phyloP scores from a whole-genome alignment of 2,329 filamentous ascomycete genomes.

The Aspergillus pseudoglaucus region DNA sequence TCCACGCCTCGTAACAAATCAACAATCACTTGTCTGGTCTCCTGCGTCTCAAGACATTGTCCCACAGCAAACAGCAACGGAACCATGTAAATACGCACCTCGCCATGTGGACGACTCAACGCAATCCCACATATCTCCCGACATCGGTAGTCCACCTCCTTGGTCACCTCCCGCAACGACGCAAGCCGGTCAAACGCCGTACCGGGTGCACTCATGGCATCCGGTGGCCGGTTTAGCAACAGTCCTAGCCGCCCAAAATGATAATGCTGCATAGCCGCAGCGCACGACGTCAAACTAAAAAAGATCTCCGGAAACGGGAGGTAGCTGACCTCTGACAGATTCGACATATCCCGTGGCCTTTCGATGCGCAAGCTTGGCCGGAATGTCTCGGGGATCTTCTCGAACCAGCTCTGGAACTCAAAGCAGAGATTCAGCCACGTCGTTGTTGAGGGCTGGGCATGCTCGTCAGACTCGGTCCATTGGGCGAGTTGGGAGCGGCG shows the following conservation, averaged over 20 bases:
- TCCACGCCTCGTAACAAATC: slow-evolving; percentile 53
- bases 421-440: slow-evolving; percentile 48
- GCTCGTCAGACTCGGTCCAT: slow-evolving; percentile 26
- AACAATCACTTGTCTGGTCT: slow-evolving; percentile 50
- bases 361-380: slow-evolving; percentile 47
- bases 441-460: slow-evolving; percentile 43
- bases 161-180: slow-evolving; percentile 51
- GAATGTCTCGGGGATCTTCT: slow-evolving; percentile 53
- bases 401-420: slow-evolving; percentile 53
- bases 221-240: slow-evolving; percentile 53
- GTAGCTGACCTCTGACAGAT: slow-evolving; percentile 23
- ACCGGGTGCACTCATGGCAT: slow-evolving; percentile 47
- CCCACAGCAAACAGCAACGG: slow-evolving; percentile 56
- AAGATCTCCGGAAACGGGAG: slow-evolving; percentile 51
- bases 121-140: slow-evolving; percentile 55
- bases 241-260: slow-evolving; percentile 59
- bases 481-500: slow-evolving; percentile 43
- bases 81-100: slow-evolving; percentile 52
- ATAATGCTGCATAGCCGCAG: slow-evolving; percentile 58
- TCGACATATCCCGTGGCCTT: slow-evolving; percentile 26
- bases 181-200: slow-evolving; percentile 50
- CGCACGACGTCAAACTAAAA: slow-evolving; percentile 56
- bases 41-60: slow-evolving; percentile 48
- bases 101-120: slow-evolving; percentile 49
- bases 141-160: slow-evolving; percentile 50